Base-by-base conservation (phyloP, 345 rosid genomes). In the Populus euphratica region DNA sequence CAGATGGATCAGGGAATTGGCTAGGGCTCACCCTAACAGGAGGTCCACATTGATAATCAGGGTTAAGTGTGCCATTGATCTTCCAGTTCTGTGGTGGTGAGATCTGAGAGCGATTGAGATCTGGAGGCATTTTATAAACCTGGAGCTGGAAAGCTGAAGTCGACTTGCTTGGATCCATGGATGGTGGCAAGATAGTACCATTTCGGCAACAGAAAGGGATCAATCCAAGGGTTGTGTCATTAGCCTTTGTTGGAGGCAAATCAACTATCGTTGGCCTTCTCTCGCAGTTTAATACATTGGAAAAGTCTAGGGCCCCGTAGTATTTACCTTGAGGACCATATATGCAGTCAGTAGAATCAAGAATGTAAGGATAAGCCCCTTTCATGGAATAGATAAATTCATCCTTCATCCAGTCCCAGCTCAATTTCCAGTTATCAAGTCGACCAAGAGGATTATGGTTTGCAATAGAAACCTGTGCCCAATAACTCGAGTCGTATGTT, bases 391-490 rank as follows among this genome's bases (percentile, higher is more conserved):
- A 75, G 76, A 96, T 92, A 77, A 96, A 96, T 73, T 96, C 99
- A 38, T 89, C 91, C 33, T 76, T 84, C 90, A 83, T 93, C 99
- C 99, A 96, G 73, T 96, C 96, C 85, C 93, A 96, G 83, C 98
- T 96, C 68, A 96, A 84, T 67, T 93, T 86, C 99, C 99, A 96
- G 81, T 92, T 88, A 84, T 96, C 99, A 18, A 96, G 94, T 39
- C 99, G 96, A 25, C 98, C 98, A 9, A 96, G 86, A 10, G 96
- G 92, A 62, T 93, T 93, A 78, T 90, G 92, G 88, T 96, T 96
- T n/a, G 85, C 85, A 74, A 96, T 91, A 13, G 91, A 79, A 76
- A 96, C 93, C 84, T 90, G 91, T 5, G 92, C 89, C 91, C 93
- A 88, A 83, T 96, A 96, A 81, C 73, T 87, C 0, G 93, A 86